Conservation (phyloP, 139 green algal species). For the Nannochloris sp. region DNA sequence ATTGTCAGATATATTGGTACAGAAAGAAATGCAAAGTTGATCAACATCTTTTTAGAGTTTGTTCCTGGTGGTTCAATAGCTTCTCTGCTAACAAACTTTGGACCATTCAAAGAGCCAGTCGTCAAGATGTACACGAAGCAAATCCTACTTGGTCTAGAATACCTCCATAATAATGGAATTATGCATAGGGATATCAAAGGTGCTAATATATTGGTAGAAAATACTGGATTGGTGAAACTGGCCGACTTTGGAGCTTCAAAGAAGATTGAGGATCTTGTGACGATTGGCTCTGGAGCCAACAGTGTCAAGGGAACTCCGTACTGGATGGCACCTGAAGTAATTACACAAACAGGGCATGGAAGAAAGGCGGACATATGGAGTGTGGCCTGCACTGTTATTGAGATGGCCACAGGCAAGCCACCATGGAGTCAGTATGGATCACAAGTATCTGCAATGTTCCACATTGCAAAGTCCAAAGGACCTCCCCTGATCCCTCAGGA, state of each 20-base stretch:
- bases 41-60: conserved; percentile 98
- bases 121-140: conserved; percentile 61
- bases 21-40: conserved; percentile 44
- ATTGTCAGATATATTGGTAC: conserved; percentile 94
- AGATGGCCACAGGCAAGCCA: conserved; percentile 90
- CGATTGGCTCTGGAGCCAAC: conserved; percentile 65
- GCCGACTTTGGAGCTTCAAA: conserved; percentile 92
- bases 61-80: conserved; percentile 89
- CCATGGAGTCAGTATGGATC: conserved; percentile 61
- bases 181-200: conserved; percentile 95
- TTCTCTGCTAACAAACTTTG: conserved; percentile 79
- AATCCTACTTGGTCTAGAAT: conserved; percentile 79
- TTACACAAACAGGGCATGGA: conserved; percentile 70
- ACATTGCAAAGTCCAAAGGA: conserved; percentile 75
- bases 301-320: conserved; percentile 90
- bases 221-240: conserved; percentile 81
- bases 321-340: conserved; percentile 99
- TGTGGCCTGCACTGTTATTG: conserved; percentile 89
- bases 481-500: conserved; percentile 66
- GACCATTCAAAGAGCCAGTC: conserved; percentile 51
- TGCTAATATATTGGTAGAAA: conserved; percentile 93
- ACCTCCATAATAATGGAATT: conserved; percentile 80
- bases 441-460: conserved; percentile 77
- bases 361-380: conserved; percentile 92
- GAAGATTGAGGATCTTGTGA: conserved; percentile 86